Conservation (phyloP, 495 filamentous ascomycete genomes). For the Pyrenopolyporus hunteri region DNA sequence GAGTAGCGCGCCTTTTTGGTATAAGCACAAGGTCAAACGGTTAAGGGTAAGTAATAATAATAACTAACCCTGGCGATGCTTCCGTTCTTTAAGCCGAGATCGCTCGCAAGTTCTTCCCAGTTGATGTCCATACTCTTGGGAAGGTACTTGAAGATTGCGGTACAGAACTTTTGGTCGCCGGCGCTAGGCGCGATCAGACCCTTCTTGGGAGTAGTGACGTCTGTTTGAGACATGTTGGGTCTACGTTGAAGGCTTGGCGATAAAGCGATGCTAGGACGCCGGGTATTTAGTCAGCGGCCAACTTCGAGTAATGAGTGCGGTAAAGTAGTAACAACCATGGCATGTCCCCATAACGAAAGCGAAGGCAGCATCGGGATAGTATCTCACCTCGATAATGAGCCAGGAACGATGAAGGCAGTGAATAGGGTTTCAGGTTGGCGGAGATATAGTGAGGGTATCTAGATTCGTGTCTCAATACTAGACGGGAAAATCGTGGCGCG, state of each 20-base stretch:
- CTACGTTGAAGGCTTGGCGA: not conserved
- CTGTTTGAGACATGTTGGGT: not conserved
- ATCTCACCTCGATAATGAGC: no score
- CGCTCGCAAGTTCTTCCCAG: constrained; percentile 21
- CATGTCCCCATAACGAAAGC: no score
- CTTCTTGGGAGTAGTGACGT: constrained; percentile 1
- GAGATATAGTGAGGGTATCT: no score
- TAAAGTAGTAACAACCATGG: no score
- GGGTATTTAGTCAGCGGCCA: not conserved
- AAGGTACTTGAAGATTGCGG: constrained; percentile 25
- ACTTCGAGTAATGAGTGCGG: no score
- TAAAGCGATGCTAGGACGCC: not conserved
- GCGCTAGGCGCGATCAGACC: not conserved
- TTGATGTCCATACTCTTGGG: constrained; percentile 19
- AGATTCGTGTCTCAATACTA: no score
- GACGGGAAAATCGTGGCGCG: no score
- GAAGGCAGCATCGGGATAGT: no score
- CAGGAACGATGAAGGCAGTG: no score
- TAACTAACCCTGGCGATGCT: constrained; percentile 31
- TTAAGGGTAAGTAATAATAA: no score
- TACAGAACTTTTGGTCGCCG: constrained; percentile 28
- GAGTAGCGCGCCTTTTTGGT: constrained; percentile 8
- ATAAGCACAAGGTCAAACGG: constrained; percentile 1
- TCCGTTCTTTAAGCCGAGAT: constrained; percentile 22
- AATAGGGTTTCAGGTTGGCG: no score